Conservation (phyloP, 2,329 filamentous ascomycete species). For the Fonsecaea multimorphosa region DNA sequence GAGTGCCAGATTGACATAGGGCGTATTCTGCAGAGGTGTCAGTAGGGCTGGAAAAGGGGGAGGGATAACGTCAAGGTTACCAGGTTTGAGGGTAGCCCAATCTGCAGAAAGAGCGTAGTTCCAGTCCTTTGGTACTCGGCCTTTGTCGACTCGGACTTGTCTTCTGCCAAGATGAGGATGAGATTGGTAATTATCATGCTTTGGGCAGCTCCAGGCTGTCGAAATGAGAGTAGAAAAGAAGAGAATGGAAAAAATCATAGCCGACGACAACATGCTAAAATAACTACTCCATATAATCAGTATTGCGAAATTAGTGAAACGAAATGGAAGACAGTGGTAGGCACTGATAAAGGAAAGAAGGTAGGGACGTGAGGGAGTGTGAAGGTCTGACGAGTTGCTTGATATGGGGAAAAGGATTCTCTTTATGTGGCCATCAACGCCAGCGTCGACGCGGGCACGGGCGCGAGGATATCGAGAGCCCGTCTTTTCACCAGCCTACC, state of each 20-base stretch:
- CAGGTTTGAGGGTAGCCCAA: slow-evolving; percentile 34
- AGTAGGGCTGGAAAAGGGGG: background rate
- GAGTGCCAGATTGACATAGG: slow-evolving; percentile 58
- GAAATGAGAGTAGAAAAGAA: slow-evolving; percentile 28
- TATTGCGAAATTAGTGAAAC: background rate
- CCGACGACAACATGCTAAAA: slow-evolving; percentile 4
- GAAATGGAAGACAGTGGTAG: background rate
- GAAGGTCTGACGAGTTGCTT: slow-evolving; percentile 1
- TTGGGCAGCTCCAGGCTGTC: slow-evolving; percentile 34
- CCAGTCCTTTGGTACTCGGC: slow-evolving; percentile 33
- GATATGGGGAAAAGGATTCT: slow-evolving; percentile 3
- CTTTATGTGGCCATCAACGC: slow-evolving; percentile 8
- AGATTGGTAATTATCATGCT: slow-evolving; percentile 33
- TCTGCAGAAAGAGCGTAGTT: slow-evolving; percentile 30
- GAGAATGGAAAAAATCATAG: slow-evolving; percentile 22
- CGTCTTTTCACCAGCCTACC: slow-evolving; percentile 12
- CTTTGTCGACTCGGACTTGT: slow-evolving; percentile 31
- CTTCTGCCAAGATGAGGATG: slow-evolving; percentile 34
- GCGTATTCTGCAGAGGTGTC: slow-evolving; percentile 44
- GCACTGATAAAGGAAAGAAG: slow-evolving; percentile 7
- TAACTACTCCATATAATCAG: background rate
- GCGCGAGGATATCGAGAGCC: background rate
- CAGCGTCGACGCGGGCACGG: background rate
- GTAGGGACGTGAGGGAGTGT: background rate
- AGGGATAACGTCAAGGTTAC: slow-evolving; percentile 16